These are phyloP conservation scores for Scortechinia acanthostroma DNA, from an alignment of 2,329 filamentous ascomycete genomes.

Conservation along the genomic window DNA sequence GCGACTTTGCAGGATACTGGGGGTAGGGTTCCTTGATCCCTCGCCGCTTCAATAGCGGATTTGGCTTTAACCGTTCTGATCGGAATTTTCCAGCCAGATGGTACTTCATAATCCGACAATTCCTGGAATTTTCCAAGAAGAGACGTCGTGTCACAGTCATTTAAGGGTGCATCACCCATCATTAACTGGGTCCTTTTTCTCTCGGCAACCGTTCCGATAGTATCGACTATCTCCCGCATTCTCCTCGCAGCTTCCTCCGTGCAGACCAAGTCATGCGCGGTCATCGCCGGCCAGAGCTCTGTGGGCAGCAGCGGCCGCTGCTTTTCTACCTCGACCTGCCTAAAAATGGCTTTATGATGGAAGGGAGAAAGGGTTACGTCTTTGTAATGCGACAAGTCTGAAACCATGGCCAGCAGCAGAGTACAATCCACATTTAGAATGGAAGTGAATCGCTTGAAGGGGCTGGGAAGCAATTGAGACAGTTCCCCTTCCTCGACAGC, in stretches of 20 bases:
- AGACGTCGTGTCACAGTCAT: constrained; percentile 6
- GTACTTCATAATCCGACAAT: constrained; percentile 40
- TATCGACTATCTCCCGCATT: constrained; percentile 49
- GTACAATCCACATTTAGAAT: constrained; percentile 40
- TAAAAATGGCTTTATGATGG: constrained; percentile 41
- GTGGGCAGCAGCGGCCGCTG: constrained; percentile 44
- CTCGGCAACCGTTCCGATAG: constrained; percentile 42
- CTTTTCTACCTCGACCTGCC: constrained; percentile 51
- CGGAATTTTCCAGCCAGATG: constrained; percentile 37
- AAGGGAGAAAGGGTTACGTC: not conserved
- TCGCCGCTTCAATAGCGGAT: constrained; percentile 10
- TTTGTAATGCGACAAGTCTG: constrained; percentile 46
- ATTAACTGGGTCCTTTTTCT: constrained; percentile 41
- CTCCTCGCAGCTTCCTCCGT: constrained; percentile 47
- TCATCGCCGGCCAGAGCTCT: constrained; percentile 48
- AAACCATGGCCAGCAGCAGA: constrained; percentile 53
- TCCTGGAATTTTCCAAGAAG: constrained; percentile 20
- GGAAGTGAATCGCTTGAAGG: constrained; percentile 28
- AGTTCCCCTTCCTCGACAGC: not conserved
- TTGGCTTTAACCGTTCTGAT: constrained; percentile 27
- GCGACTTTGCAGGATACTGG: constrained; percentile 27
- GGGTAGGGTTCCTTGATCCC: constrained; percentile 31
- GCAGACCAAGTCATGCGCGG: constrained; percentile 38
- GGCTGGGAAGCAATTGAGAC: constrained; percentile 8
- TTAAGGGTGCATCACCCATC: constrained; percentile 31